Evolutionary conservation across 345 rosid genomes (phyloP).

Genomic region (Rhodomyrtus tomentosa): DNA sequence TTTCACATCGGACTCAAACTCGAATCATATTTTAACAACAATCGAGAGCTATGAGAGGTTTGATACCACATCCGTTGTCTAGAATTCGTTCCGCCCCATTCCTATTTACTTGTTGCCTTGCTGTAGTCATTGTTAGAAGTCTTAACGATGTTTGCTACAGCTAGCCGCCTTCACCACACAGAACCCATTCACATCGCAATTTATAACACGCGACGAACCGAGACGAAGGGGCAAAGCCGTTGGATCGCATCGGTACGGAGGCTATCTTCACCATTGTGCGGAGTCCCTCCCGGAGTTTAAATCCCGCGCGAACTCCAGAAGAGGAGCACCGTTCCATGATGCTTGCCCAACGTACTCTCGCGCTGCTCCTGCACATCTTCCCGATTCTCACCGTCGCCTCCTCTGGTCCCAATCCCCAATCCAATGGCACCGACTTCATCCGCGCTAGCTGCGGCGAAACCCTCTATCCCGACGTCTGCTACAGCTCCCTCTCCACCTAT

Average conservation of each 20-base stretch:
- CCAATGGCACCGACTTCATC: conserved; percentile 41
- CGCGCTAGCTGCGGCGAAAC: conserved; percentile 62
- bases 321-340: background rate
- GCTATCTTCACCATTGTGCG: background rate
- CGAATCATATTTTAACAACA: no score
- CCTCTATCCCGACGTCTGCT: conserved; percentile 72
- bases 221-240: background rate
- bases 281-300: background rate
- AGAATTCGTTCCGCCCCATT: no score
- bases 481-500: conserved; percentile 44
- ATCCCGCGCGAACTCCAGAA: background rate
- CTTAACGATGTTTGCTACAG: background rate
- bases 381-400: conserved; percentile 2
- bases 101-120: no score
- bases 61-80: no score
- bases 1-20: no score
- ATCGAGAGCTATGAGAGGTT: no score
- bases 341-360: background rate
- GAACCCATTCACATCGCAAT: no score
- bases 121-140: no score
- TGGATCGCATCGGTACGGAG: background rate
- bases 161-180: background rate
- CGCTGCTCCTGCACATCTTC: background rate
- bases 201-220: background rate
- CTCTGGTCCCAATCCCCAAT: background rate